Base-by-base conservation (phyloP, 306 rosid genomes). In the Lathyrus aphaca region DNA sequence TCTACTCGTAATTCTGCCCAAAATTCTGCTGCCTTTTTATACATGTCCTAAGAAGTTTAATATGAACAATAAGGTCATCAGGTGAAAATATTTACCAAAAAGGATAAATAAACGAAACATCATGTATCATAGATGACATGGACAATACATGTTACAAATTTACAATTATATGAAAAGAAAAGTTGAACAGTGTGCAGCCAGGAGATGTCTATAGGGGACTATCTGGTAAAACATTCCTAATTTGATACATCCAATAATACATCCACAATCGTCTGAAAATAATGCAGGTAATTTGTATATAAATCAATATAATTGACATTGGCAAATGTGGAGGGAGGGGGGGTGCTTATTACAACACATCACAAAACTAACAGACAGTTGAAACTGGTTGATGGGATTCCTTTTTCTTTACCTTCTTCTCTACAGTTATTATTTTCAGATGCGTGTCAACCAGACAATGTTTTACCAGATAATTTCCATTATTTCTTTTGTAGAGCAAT, bases 1-100 rank as follows among this genome's bases (percentile, higher is more conserved):
- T 94, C 97, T 53, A 85, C 80, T 6, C 99, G 92, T 74, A 94
- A 82, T 76, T 86, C 90, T 65, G 92, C 86, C 99, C 99, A 94
- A 85, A 94, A 91, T 74, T 86, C 91, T 69, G 99, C 95, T 63
- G 97, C 99, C 75, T 78, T 81, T 83, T 82, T 83, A 74, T 91
- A 94, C 89, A 91, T 94, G 60, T 80, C 96, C 99, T 94, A 75
- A 58, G 68, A 55, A 74, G 37, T 62, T 75, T 62, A 51, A 68
- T 48, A 55, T 15, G 48, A 37, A 62, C 14, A 48, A 25, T 40
- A 61, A 65, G 64, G 67, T 48, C 37, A 51, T 54, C 35, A 32
- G 23, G 45, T 66, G 10, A 68, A 65, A 77, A 62, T 13, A 63
- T 48, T 45, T 12, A 68, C 68, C 27, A 54, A 30, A 40, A 56